Evolutionary conservation across 2,329 filamentous ascomycete species (phyloP).

Genomic region (Aspergillus proliferans): DNA sequence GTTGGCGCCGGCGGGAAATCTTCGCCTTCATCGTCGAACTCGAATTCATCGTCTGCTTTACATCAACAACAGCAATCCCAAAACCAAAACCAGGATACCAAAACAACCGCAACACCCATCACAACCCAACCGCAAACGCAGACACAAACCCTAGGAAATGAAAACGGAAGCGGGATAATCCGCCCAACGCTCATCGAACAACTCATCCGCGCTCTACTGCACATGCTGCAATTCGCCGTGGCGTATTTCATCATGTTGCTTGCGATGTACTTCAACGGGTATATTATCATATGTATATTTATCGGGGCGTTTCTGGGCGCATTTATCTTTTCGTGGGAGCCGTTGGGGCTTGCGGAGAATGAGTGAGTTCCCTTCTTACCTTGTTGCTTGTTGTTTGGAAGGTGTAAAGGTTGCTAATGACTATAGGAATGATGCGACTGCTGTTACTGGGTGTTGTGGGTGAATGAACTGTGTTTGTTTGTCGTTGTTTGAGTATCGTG

Average conservation of each 20-base stretch:
- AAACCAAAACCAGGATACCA: too few relatives aligned
- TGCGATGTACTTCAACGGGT: conserved; percentile 63
- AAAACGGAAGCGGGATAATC: conserved; percentile 21
- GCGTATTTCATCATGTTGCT: conserved; percentile 73
- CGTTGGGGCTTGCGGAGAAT: conserved; percentile 7
- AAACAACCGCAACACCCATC: too few relatives aligned
- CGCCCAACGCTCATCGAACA: conserved; percentile 61
- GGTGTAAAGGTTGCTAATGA: background rate
- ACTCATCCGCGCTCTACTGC: conserved; percentile 58
- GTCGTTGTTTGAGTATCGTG: too few relatives aligned
- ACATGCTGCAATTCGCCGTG: conserved; percentile 65
- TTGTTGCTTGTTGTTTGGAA: too few relatives aligned
- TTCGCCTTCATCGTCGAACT: background rate
- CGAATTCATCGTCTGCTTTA: background rate
- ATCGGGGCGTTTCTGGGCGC: conserved; percentile 67
- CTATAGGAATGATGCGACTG: conserved; percentile 16
- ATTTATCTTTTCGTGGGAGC: conserved; percentile 69
- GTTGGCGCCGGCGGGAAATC: background rate
- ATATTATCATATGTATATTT: conserved; percentile 75
- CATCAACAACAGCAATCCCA: too few relatives aligned
- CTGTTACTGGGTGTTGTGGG: conserved; percentile 21
- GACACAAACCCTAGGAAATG: background rate
- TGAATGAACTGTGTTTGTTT: conserved; percentile 1
- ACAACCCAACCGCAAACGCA: background rate
- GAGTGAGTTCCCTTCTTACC: conserved; percentile 12